Evolutionary conservation across 768 basidiomycete genomes (phyloP).

Genomic region (Porpolomopsis calyptriformis): DNA sequence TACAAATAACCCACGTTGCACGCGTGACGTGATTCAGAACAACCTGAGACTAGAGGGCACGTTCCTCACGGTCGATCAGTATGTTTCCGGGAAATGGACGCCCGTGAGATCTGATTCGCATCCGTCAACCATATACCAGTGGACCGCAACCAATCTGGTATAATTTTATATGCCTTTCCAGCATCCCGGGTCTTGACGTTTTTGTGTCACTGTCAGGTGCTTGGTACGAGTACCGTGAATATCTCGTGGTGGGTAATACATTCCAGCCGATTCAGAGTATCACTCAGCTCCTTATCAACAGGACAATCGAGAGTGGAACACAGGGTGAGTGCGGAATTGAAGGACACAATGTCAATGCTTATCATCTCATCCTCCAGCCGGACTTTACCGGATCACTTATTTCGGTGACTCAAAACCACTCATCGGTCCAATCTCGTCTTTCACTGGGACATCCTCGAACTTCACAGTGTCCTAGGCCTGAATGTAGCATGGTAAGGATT

Average conservation of each 20-base stretch:
- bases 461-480: conserved; percentile 44
- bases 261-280: too few relatives aligned
- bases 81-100: conserved; percentile 40
- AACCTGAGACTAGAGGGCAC: conserved; percentile 66
- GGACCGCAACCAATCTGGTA: conserved; percentile 49
- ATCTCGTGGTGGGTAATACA: conserved; percentile 46
- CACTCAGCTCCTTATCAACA: too few relatives aligned
- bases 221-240: conserved; percentile 54
- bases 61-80: conserved; percentile 56
- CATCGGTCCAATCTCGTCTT: conserved; percentile 50
- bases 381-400: conserved; percentile 61
- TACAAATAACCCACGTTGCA: background rate
- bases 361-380: conserved; percentile 30
- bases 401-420: conserved; percentile 69
- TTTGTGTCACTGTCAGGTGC: conserved; percentile 34
- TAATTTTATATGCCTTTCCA: too few relatives aligned
- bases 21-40: conserved; percentile 38
- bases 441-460: conserved; percentile 49
- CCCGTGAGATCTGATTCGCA: conserved; percentile 65
- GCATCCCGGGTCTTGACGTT: conserved; percentile 8
- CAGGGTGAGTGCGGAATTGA: conserved; percentile 31
- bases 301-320: conserved; percentile 55
- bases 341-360: conserved; percentile 1
- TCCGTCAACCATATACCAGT: conserved; percentile 60
- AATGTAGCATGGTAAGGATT: background rate